A percentile compares a stretch with the other conserved stretches of the same genome.
These are phyloP conservation scores for Zea luxurians DNA, from an alignment of 176 grass and related monocot genomes.

Conservation along the genomic window DNA sequence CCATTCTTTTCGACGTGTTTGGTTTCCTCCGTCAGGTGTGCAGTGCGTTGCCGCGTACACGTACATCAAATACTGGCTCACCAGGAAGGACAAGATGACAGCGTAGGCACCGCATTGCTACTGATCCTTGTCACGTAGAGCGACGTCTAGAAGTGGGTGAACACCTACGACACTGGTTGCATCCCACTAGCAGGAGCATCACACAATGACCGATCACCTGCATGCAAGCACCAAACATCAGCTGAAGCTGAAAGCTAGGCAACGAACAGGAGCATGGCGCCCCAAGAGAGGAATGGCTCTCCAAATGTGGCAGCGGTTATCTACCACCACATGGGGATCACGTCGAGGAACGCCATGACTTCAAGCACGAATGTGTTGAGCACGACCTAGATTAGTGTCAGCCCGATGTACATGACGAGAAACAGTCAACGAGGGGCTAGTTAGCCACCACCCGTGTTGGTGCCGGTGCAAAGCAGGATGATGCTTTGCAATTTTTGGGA, in stretches of 20 bases:
- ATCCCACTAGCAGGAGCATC: conserved; percentile 39
- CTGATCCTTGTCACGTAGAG: conserved; percentile 59
- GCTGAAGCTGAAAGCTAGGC: too few relatives aligned
- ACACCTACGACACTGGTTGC: conserved; percentile 74
- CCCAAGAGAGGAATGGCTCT: too few relatives aligned
- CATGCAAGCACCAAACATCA: too few relatives aligned
- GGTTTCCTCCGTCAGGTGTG: conserved; percentile 45
- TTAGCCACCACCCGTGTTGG: conserved; percentile 86
- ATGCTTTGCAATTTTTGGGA: conserved; percentile 83
- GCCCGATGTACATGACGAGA: conserved; percentile 83
- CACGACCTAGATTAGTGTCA: too few relatives aligned
- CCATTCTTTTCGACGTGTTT: too few relatives aligned
- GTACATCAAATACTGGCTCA: conserved; percentile 93
- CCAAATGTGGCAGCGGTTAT: too few relatives aligned
- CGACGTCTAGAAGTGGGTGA: conserved; percentile 69
- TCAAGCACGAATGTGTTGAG: too few relatives aligned
- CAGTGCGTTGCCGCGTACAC: conserved; percentile 75
- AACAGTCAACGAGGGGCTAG: conserved; percentile 72
- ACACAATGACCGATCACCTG: conserved; percentile 69
- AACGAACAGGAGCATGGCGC: too few relatives aligned
- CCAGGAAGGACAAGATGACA: conserved; percentile 67
- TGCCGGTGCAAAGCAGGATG: conserved; percentile 82
- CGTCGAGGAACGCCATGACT: too few relatives aligned
- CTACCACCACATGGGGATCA: too few relatives aligned
- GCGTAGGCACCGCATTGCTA: conserved; percentile 62